phyloP scores from a whole-genome alignment of 148 eudicot species.

The Beta vulgaris region DNA sequence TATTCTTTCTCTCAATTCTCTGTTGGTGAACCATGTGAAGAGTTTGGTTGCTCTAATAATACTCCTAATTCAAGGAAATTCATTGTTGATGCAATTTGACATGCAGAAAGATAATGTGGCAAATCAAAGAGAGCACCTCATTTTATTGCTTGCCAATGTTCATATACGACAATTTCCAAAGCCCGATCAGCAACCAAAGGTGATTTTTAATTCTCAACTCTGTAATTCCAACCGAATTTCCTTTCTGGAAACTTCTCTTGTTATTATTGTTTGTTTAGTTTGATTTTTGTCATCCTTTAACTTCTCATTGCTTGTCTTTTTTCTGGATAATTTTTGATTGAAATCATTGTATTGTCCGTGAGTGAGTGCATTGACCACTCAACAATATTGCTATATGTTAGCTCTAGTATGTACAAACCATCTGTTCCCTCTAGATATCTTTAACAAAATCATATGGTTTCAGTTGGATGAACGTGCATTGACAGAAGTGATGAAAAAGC shows the following conservation, averaged over 20 bases:
- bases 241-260: background rate
- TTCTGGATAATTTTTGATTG: background rate
- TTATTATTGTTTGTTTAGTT: background rate
- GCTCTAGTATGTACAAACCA: background rate
- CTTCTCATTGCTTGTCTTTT: background rate
- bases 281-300: background rate
- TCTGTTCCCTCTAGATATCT: background rate
- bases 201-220: slow-evolving; percentile 7
- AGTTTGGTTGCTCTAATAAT: background rate
- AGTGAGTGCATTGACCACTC: background rate
- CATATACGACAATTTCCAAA: slow-evolving; percentile 95
- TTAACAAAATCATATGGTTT: slow-evolving; percentile 15
- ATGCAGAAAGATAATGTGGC: slow-evolving; percentile 93
- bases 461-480: slow-evolving; percentile 97
- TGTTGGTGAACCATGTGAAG: background rate
- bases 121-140: slow-evolving; percentile 97
- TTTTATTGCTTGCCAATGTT: slow-evolving; percentile 95
- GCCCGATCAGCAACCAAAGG: slow-evolving; percentile 98
- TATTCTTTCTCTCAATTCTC: background rate
- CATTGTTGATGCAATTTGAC: background rate
- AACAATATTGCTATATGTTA: background rate
- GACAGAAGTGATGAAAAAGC: slow-evolving; percentile 94
- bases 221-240: background rate
- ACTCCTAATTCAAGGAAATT: background rate
- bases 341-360: background rate